phyloP scores from a whole-genome alignment of 176 grass and related monocot species.

The Lolium multiflorum region DNA sequence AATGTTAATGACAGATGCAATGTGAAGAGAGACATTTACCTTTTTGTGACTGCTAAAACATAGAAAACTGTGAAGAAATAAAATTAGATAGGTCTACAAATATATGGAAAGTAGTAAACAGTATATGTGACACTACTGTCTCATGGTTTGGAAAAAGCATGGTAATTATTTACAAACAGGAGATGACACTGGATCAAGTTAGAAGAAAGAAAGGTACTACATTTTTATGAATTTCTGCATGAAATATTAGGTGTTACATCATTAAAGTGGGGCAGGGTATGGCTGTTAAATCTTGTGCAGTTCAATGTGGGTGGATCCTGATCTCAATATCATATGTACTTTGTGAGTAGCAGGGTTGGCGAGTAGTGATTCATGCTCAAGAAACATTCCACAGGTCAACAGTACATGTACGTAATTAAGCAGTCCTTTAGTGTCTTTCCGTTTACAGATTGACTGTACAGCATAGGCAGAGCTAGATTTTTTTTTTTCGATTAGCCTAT shows the following conservation, averaged over 20 bases:
- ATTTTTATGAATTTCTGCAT: background rate
- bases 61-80: background rate
- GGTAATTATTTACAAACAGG: background rate
- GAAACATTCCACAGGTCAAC: background rate
- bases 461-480: background rate
- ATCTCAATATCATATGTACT: background rate
- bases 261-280: background rate
- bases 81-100: background rate
- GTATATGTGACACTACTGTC: background rate
- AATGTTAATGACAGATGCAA: background rate
- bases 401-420: background rate
- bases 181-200: background rate
- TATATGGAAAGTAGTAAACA: background rate
- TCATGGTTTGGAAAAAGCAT: background rate
- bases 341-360: background rate
- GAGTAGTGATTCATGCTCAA: background rate
- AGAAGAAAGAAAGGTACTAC: background rate
- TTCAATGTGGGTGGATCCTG: background rate
- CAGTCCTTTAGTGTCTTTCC: background rate
- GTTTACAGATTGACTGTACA: background rate
- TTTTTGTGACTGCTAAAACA: background rate
- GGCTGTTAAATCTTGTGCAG: background rate
- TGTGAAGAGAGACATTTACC: background rate
- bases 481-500: background rate
- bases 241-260: background rate